Percentiles rank a stretch among this genome's conserved stretches.
phyloP scores from a whole-genome alignment of 1,284 basidiomycete genomes.

The Sporisorium reilianum region DNA sequence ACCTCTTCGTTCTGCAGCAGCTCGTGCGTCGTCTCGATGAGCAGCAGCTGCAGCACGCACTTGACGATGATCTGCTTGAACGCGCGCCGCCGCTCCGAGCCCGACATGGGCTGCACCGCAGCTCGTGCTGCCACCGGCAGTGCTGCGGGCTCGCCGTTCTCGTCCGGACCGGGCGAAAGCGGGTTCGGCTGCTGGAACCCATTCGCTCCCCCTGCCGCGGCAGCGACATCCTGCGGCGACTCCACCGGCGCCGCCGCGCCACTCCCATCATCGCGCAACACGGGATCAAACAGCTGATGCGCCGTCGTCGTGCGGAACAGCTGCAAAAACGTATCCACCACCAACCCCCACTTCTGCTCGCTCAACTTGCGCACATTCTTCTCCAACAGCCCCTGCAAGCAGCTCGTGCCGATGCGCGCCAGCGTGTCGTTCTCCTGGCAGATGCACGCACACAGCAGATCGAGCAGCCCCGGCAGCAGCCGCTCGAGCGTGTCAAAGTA shows the following conservation, averaged over 20 bases:
- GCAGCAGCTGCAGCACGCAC: conserved; percentile 94
- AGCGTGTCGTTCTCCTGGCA: conserved; percentile 92
- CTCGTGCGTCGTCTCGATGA: conserved; percentile 98
- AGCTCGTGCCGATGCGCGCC: conserved; percentile 96
- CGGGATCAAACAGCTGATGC: conserved; percentile 92
- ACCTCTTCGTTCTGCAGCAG: conserved; percentile 80
- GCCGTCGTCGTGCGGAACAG: conserved; percentile 98
- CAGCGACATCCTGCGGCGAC: conserved; percentile 23
- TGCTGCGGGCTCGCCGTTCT: neutral
- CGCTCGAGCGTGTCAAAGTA: conserved; percentile 93
- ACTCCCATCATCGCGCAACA: conserved; percentile 79
- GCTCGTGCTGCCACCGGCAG: neutral
- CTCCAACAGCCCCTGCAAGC: conserved; percentile 94
- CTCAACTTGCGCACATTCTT: conserved; percentile 91
- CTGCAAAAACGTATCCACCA: conserved; percentile 92
- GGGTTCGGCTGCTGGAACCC: conserved; percentile 24
- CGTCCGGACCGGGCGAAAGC: conserved; percentile 61
- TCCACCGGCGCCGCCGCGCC: neutral
- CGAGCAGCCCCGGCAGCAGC: conserved; percentile 89
- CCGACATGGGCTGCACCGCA: conserved; percentile 67
- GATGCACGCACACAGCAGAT: conserved; percentile 95
- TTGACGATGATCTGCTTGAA: conserved; percentile 99
- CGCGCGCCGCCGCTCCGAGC: conserved; percentile 83
- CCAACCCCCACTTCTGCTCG: conserved; percentile 86
- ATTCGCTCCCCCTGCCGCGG: neutral